Evolutionary conservation across 371 early-diverging fungal species (phyloP).

Genomic region (Actinomortierella wolfii): DNA sequence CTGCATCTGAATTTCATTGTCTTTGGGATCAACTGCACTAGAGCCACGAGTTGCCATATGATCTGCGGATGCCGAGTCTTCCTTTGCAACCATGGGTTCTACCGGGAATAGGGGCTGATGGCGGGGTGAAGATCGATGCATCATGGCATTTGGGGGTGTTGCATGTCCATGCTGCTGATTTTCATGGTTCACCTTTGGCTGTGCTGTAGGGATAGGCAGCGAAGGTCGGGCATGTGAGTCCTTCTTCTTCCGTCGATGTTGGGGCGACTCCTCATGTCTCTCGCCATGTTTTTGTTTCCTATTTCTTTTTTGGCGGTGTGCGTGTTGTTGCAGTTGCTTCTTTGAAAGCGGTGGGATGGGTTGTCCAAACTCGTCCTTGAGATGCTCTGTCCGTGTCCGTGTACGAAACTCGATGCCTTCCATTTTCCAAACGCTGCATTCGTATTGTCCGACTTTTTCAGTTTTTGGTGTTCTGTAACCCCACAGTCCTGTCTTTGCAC

Average conservation of each 20-base stretch:
- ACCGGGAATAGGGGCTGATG: conserved; percentile 25
- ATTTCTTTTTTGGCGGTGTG: too few relatives aligned
- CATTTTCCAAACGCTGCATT: conserved; percentile 49
- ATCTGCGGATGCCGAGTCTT: background rate
- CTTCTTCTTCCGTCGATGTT: too few relatives aligned
- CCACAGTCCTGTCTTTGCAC: conserved; percentile 45
- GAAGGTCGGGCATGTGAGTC: too few relatives aligned
- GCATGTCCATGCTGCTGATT: too few relatives aligned
- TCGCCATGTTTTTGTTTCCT: too few relatives aligned
- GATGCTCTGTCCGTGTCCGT: conserved; percentile 42
- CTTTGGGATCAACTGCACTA: background rate
- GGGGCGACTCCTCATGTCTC: too few relatives aligned
- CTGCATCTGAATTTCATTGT: background rate
- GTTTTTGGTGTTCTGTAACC: conserved; percentile 35
- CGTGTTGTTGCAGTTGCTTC: too few relatives aligned
- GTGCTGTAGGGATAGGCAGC: too few relatives aligned
- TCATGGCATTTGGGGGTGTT: too few relatives aligned
- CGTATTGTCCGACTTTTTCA: conserved; percentile 43
- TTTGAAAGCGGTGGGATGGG: conserved; percentile 6
- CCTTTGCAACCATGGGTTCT: background rate
- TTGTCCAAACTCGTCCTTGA: conserved; percentile 34
- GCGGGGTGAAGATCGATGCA: conserved; percentile 3
- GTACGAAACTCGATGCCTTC: conserved; percentile 42
- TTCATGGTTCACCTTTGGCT: too few relatives aligned
- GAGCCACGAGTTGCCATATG: background rate